Conservation (phyloP, 1,284 basidiomycete genomes). For the Tilletia horrida region DNA sequence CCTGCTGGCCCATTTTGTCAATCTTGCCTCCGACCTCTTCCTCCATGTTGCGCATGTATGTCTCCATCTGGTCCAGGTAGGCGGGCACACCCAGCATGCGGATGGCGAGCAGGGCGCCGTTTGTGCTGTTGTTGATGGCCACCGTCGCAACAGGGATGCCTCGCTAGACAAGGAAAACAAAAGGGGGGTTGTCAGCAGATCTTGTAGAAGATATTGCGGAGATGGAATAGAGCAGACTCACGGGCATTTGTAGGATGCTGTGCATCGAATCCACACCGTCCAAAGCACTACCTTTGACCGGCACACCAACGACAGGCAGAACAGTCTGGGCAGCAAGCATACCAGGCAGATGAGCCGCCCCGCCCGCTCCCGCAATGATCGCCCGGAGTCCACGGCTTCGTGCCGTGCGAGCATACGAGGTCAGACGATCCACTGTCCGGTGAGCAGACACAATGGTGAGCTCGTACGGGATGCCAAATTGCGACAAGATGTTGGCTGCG, state of each 20-base stretch:
- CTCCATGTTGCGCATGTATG: conserved; percentile 73
- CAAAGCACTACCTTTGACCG: conserved; percentile 87
- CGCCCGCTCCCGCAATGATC: conserved; percentile 93
- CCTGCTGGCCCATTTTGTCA: conserved; percentile 70
- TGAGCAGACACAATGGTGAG: conserved; percentile 94
- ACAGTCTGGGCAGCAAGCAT: conserved; percentile 95
- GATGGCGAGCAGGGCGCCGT: conserved; percentile 86
- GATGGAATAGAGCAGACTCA: conserved; percentile 59
- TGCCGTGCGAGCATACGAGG: conserved; percentile 76
- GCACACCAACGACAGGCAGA: conserved; percentile 91
- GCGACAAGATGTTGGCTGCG: conserved; percentile 77
- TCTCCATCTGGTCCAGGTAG: conserved; percentile 69
- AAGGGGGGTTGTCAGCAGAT: not conserved
- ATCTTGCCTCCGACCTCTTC: conserved; percentile 81
- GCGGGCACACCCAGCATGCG: conserved; percentile 73
- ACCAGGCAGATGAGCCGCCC: conserved; percentile 93
- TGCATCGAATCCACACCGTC: conserved; percentile 95
- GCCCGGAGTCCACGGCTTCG: conserved; percentile 69
- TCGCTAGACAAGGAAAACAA: conserved; percentile 60
- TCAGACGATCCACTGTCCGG: conserved; percentile 83
- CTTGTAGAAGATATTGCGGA: conserved; percentile 6
- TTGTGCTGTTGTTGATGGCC: conserved; percentile 92
- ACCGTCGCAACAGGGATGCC: conserved; percentile 96
- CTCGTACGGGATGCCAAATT: conserved; percentile 83
- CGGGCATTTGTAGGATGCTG: conserved; percentile 98